Conservation (phyloP, 306 rosid genomes). For the Rubus parviflorus region DNA sequence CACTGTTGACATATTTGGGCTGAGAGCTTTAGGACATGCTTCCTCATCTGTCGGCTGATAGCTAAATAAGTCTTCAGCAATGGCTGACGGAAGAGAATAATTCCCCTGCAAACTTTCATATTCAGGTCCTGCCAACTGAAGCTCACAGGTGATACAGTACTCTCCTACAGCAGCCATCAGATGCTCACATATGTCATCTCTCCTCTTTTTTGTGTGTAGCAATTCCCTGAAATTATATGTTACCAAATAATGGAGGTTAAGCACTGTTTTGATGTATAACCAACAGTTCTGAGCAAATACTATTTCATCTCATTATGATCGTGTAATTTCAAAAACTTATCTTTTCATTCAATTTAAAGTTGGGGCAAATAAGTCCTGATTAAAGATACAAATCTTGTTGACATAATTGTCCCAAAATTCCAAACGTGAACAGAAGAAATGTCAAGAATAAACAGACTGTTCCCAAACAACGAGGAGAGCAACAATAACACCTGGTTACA, state of each 20-base stretch:
- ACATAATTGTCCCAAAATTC: not conserved
- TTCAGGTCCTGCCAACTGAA: slow-evolving; percentile 92
- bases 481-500: not conserved
- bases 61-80: slow-evolving; percentile 68
- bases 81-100: slow-evolving; percentile 68
- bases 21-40: slow-evolving; percentile 41
- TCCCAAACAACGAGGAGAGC: no score
- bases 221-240: slow-evolving; percentile 51
- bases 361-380: not conserved
- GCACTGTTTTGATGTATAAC: not conserved
- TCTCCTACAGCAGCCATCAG: slow-evolving; percentile 66
- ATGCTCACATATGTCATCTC: slow-evolving; percentile 55
- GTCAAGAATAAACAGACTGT: no score
- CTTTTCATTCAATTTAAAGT: not conserved
- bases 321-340: not conserved
- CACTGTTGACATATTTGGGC: slow-evolving; percentile 39
- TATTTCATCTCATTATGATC: not conserved
- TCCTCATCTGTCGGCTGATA: slow-evolving; percentile 48
- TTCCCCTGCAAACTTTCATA: slow-evolving; percentile 62
- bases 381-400: not conserved
- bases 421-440: not conserved
- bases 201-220: slow-evolving; percentile 67
- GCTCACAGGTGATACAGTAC: slow-evolving; percentile 65
- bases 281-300: not conserved
- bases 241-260: slow-evolving; percentile 16